These are phyloP conservation scores for Calonectria fujianensis DNA, from an alignment of 2,329 filamentous ascomycete species.

Conservation along the genomic window DNA sequence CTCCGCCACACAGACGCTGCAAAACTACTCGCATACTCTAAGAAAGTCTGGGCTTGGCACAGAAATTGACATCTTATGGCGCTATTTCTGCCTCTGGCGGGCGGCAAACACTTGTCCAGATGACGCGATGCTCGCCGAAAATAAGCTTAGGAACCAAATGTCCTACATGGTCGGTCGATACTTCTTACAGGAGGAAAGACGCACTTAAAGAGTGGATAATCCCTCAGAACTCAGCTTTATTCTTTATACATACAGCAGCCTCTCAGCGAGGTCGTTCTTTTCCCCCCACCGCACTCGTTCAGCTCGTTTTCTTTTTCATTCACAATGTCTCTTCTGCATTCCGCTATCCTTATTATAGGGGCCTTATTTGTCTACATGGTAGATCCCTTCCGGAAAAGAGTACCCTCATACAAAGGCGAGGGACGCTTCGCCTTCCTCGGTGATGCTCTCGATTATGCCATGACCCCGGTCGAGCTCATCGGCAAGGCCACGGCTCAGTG, in stretches of 20 bases:
- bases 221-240: not conserved
- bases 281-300: not conserved
- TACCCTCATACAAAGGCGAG: slow-evolving; percentile 35
- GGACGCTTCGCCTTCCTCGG: slow-evolving; percentile 32
- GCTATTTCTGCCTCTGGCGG: not conserved
- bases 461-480: slow-evolving; percentile 32
- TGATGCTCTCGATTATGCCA: slow-evolving; percentile 36
- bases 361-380: slow-evolving; percentile 17
- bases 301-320: not conserved
- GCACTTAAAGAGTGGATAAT: not conserved
- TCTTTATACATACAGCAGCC: slow-evolving; percentile 8
- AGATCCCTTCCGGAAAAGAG: not conserved
- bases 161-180: not conserved
- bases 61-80: not conserved
- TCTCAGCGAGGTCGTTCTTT: slow-evolving; percentile 7
- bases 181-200: not conserved
- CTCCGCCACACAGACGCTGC: slow-evolving; percentile 7
- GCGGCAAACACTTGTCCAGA: not conserved
- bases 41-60: not conserved
- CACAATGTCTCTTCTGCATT: slow-evolving; percentile 29
- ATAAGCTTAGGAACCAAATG: slow-evolving; percentile 15
- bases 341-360: slow-evolving; percentile 16
- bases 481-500: slow-evolving; percentile 33
- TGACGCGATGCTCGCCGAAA: slow-evolving; percentile 10
- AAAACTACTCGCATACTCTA: not conserved